phyloP scores from a whole-genome alignment of 2,329 filamentous ascomycete genomes.

The Aspergillus vadensis region DNA sequence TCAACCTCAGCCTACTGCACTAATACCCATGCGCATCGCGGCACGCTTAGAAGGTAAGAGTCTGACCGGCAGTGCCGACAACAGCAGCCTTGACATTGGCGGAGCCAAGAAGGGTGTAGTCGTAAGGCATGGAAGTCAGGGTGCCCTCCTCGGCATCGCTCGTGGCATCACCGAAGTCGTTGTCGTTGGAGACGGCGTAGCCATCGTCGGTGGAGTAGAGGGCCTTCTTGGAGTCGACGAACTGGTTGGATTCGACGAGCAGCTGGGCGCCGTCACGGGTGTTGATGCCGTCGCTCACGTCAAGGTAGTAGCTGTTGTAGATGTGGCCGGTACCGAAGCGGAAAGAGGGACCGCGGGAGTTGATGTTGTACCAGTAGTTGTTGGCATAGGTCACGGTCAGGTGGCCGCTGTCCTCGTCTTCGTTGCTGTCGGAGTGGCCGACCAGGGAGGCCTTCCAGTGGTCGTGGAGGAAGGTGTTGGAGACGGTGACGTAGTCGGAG shows the following conservation, averaged over 20 bases:
- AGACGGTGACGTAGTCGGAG: slow-evolving; percentile 59
- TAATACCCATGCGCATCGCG: not conserved
- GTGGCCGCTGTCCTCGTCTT: slow-evolving; percentile 60
- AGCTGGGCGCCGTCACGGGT: slow-evolving; percentile 60
- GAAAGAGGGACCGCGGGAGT: slow-evolving; percentile 63
- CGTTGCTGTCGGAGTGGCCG: slow-evolving; percentile 62
- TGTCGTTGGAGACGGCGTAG: slow-evolving; percentile 49
- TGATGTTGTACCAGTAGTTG: slow-evolving; percentile 67
- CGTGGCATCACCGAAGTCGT: slow-evolving; percentile 50
- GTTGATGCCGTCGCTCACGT: slow-evolving; percentile 57
- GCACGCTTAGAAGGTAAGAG: slow-evolving; percentile 32
- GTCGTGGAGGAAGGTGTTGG: slow-evolving; percentile 56
- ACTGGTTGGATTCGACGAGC: slow-evolving; percentile 60
- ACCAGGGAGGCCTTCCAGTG: slow-evolving; percentile 65
- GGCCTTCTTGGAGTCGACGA: slow-evolving; percentile 49
- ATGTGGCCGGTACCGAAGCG: slow-evolving; percentile 68
- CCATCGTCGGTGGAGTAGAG: slow-evolving; percentile 51
- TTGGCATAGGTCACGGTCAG: slow-evolving; percentile 66
- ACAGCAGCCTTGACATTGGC: slow-evolving; percentile 51
- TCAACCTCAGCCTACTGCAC: not conserved
- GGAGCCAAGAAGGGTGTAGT: slow-evolving; percentile 56
- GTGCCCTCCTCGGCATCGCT: slow-evolving; percentile 56
- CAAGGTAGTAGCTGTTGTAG: slow-evolving; percentile 56
- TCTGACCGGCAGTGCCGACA: slow-evolving; percentile 38
- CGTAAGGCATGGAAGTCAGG: slow-evolving; percentile 56